phyloP scores from a whole-genome alignment of 495 filamentous ascomycete species.

The Penicillium silybi region DNA sequence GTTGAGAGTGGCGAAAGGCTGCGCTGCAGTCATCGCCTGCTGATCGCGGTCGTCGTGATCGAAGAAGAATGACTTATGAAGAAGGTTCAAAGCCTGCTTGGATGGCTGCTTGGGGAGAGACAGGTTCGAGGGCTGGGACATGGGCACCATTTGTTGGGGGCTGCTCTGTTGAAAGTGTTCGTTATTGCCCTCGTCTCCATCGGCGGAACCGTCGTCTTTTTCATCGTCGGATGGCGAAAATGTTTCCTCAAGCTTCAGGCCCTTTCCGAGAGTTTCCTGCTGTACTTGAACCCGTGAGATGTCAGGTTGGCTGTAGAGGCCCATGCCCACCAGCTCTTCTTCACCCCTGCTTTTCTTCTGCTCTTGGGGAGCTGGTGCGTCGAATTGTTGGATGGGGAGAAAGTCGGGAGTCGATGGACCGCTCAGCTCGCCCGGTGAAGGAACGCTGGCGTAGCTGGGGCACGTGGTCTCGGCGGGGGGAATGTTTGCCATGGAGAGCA shows the following conservation, averaged over 20 bases:
- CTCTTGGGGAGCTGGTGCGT: slow-evolving; percentile 19
- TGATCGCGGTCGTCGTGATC: slow-evolving; percentile 37
- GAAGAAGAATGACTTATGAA: slow-evolving; percentile 48
- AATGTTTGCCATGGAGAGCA: slow-evolving; percentile 38
- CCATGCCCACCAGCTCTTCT: slow-evolving; percentile 78
- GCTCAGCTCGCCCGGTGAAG: slow-evolving; percentile 36
- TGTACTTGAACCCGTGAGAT: slow-evolving; percentile 46
- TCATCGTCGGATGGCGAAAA: slow-evolving; percentile 72
- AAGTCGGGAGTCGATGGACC: slow-evolving; percentile 63
- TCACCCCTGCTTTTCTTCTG: slow-evolving; percentile 39
- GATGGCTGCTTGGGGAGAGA: slow-evolving; percentile 24
- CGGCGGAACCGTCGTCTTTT: slow-evolving; percentile 50
- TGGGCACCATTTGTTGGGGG: slow-evolving; percentile 2
- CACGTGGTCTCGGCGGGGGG: slow-evolving; percentile 29
- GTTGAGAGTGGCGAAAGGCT: slow-evolving; percentile 28
- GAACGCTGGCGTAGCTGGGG: slow-evolving; percentile 38
- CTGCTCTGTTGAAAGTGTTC: slow-evolving; percentile 7
- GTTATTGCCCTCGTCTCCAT: slow-evolving; percentile 38
- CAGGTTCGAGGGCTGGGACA: slow-evolving; percentile 9
- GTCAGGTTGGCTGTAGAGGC: slow-evolving; percentile 70
- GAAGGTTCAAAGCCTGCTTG: slow-evolving; percentile 32
- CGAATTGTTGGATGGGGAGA: slow-evolving; percentile 45
- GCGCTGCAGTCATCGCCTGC: slow-evolving; percentile 22
- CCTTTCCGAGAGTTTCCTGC: slow-evolving; percentile 54
- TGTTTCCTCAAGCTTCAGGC: slow-evolving; percentile 78